These are phyloP conservation scores for Cladophialophora immunda DNA, from an alignment of 2,329 filamentous ascomycete species.

Conservation along the genomic window DNA sequence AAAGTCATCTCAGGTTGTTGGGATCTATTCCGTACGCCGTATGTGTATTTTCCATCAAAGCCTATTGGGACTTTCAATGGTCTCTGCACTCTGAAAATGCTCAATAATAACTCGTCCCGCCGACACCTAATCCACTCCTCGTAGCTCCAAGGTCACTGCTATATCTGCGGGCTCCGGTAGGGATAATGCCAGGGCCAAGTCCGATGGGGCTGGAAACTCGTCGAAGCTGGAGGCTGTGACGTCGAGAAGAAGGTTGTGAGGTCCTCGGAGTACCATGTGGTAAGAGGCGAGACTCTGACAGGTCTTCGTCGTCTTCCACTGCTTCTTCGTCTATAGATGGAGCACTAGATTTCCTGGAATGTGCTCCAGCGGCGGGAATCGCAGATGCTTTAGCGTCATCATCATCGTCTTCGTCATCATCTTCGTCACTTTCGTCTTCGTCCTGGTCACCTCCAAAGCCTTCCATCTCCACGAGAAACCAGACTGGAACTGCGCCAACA, in stretches of 20 bases:
- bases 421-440: slow-evolving; percentile 43
- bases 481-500: slow-evolving; percentile 75
- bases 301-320: slow-evolving; percentile 26
- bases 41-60: not conserved
- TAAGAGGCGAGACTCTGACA: slow-evolving; percentile 23
- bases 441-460: slow-evolving; percentile 61
- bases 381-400: slow-evolving; percentile 30
- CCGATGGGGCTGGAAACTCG: slow-evolving; percentile 42
- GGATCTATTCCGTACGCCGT: slow-evolving; percentile 2
- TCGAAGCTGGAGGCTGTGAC: slow-evolving; percentile 30
- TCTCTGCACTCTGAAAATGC: not conserved
- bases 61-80: not conserved
- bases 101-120: slow-evolving; percentile 42
- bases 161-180: slow-evolving; percentile 37
- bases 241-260: slow-evolving; percentile 20
- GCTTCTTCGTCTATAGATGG: slow-evolving; percentile 20
- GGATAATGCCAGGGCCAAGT: slow-evolving; percentile 38
- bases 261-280: slow-evolving; percentile 23
- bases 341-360: slow-evolving; percentile 18
- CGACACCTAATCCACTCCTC: slow-evolving; percentile 41
- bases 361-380: slow-evolving; percentile 13
- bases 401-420: slow-evolving; percentile 30
- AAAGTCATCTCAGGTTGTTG: not conserved
- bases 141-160: slow-evolving; percentile 43
- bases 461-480: slow-evolving; percentile 77